Evolutionary conservation across 371 early-diverging fungal genomes (phyloP).

Genomic region (Zancudomyces culisetae): DNA sequence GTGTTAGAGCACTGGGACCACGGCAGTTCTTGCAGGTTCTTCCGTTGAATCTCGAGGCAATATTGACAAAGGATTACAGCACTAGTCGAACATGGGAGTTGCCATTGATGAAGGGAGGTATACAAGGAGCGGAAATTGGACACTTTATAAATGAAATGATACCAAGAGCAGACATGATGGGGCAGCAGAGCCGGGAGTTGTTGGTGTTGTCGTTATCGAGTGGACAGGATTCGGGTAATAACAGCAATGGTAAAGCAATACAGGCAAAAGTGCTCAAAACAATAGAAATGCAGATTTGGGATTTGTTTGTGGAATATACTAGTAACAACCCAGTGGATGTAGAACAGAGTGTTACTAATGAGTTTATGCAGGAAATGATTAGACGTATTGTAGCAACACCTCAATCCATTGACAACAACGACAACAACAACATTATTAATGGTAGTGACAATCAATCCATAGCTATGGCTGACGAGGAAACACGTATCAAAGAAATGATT

Average conservation of each 20-base stretch:
- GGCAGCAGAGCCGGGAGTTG: slow-evolving; percentile 39
- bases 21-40: slow-evolving; percentile 49
- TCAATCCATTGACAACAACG: too few species aligned
- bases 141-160: slow-evolving; percentile 49
- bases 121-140: slow-evolving; percentile 53
- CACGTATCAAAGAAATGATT: neutral
- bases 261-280: slow-evolving; percentile 86
- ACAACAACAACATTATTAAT: neutral
- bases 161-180: slow-evolving; percentile 59
- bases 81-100: slow-evolving; percentile 65
- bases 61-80: slow-evolving; percentile 12
- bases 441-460: neutral
- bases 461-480: slow-evolving; percentile 1
- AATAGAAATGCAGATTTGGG: slow-evolving; percentile 74
- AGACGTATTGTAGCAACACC: slow-evolving; percentile 42
- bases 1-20: slow-evolving; percentile 64
- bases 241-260: slow-evolving; percentile 33
- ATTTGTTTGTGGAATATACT: slow-evolving; percentile 64
- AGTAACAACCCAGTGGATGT: slow-evolving; percentile 68
- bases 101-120: slow-evolving; percentile 54
- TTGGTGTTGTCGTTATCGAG: too few species aligned
- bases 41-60: slow-evolving; percentile 68
- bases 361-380: slow-evolving; percentile 47
- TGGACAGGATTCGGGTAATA: neutral
- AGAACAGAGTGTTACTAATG: slow-evolving; percentile 31